A percentile compares a stretch with the other conserved stretches of the same genome.
Evolutionary conservation across 192 early-diverging fungal genomes (phyloP).

Genomic region (Backusella luteola): DNA sequence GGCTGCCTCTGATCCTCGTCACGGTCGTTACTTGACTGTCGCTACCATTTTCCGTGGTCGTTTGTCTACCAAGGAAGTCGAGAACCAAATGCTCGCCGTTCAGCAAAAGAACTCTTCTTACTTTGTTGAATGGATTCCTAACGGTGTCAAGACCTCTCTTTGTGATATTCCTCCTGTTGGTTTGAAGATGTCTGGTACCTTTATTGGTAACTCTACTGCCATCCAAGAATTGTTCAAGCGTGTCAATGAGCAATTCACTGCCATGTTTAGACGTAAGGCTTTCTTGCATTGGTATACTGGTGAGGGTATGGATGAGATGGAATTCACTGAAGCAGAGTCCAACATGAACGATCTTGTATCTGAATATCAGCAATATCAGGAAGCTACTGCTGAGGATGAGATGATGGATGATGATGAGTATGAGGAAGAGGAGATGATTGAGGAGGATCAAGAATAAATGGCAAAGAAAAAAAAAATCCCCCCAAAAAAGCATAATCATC

Average conservation of each 20-base stretch:
- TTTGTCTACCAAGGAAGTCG: conserved; percentile 78
- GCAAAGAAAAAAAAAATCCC: not conserved
- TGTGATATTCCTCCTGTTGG: conserved; percentile 90
- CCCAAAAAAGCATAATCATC: not conserved
- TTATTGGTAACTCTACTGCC: conserved; percentile 91
- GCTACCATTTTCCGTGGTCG: conserved; percentile 80
- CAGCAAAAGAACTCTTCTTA: conserved; percentile 68
- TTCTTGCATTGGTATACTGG: conserved; percentile 97
- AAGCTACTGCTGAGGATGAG: conserved; percentile 31
- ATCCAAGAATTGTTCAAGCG: conserved; percentile 94
- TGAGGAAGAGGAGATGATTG: conserved; percentile 4
- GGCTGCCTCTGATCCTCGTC: conserved; percentile 96
- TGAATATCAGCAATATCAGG: conserved; percentile 40
- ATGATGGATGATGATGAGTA: conserved; percentile 16
- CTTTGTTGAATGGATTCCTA: conserved; percentile 99
- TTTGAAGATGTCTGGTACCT: conserved; percentile 89
- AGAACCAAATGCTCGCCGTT: conserved; percentile 70
- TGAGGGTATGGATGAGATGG: conserved; percentile 97
- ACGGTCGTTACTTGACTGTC: conserved; percentile 93
- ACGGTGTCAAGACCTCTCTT: conserved; percentile 87
- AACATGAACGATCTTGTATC: conserved; percentile 43
- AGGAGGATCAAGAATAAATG: not conserved
- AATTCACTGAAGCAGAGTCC: conserved; percentile 78
- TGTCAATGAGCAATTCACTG: conserved; percentile 85
- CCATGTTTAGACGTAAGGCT: conserved; percentile 91